Evolutionary conservation across 148 eudicot genomes (phyloP), one percentile per base, ranked within the genome.

Genomic region (Linanthus parryae): DNA sequence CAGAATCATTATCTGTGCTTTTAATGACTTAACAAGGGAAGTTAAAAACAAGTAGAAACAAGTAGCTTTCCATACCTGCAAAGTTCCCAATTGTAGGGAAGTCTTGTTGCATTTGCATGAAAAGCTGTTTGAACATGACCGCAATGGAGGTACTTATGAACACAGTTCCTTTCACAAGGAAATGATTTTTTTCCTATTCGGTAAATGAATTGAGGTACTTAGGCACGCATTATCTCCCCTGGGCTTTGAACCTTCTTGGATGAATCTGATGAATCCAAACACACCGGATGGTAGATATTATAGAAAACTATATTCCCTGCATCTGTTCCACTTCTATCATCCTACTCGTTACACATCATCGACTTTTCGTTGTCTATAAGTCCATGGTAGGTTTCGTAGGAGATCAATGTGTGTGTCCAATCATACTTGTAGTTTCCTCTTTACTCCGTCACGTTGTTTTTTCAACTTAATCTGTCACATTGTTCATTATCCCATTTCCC

Each of bases 321-420:
- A 38, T 67, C 71, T 24, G 9, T 16, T 1, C 22, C 23, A 6
- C 46, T 33, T 41, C 21, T 55, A 6, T 6, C 47, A 26, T 48
- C 48, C 28, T 36, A 21, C 7, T 28, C 28, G 6, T 45, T 6
- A 15, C 71, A 67, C 24, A 48, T 15, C 10, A 54, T 54, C 15
- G 44, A 8, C 30, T 40, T 39, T 6, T n/a, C 15, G 7, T 67
- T 28, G 13, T 48, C n/a, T 6, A 48, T 28, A 13, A 67, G 56
- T 47, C 65, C 51, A 7, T 7, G 36, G 36, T 68, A 45, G 14
- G 62, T 56, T 34, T 68, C 73, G 51, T 68, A 62, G 4, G 67
- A 68, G 8, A 68, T 68, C 56, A 68, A 34, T 7, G 63, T 67
- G 25, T 68, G 73, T 53, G 67, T 68, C 73, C 73, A 68, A 20